Percentiles rank a stretch among this genome's conserved stretches.
These are phyloP conservation scores for Blastobotrys robertii DNA, from an alignment of 805 yeast species.

Conservation along the genomic window DNA sequence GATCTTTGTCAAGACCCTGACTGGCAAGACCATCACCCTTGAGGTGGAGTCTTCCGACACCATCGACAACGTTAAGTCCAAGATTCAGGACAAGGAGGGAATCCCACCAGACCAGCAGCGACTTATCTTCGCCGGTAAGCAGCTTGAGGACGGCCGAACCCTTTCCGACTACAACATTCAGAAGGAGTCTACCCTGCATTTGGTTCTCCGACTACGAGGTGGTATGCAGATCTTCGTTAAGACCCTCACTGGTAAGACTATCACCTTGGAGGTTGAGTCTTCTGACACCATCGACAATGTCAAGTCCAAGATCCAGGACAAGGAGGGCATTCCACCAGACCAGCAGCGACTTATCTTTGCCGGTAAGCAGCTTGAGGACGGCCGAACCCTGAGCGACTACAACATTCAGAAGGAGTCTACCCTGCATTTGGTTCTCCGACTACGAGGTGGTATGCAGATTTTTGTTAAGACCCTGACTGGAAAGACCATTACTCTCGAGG, in stretches of 20 bases:
- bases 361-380: constrained; percentile 93
- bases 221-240: constrained; percentile 76
- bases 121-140: constrained; percentile 93
- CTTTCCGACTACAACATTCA: constrained; percentile 91
- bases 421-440: constrained; percentile 71
- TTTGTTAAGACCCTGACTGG: constrained; percentile 99
- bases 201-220: constrained; percentile 84
- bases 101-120: constrained; percentile 97
- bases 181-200: constrained; percentile 81
- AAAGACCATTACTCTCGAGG: constrained; percentile 97
- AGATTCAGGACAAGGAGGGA: constrained; percentile 95
- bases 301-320: constrained; percentile 89
- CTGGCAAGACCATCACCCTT: constrained; percentile 83
- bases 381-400: constrained; percentile 88
- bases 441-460: constrained; percentile 80
- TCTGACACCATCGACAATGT: constrained; percentile 93
- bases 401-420: constrained; percentile 93
- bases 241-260: constrained; percentile 84
- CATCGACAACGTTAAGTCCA: constrained; percentile 88
- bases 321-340: constrained; percentile 95
- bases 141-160: constrained; percentile 92
- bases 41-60: constrained; percentile 93
- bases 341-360: constrained; percentile 92
- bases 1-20: constrained; percentile 80
- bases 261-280: constrained; percentile 82